Base-by-base conservation (phyloP, 2,329 filamentous ascomycete species). In the Epicoccum nigrum region DNA sequence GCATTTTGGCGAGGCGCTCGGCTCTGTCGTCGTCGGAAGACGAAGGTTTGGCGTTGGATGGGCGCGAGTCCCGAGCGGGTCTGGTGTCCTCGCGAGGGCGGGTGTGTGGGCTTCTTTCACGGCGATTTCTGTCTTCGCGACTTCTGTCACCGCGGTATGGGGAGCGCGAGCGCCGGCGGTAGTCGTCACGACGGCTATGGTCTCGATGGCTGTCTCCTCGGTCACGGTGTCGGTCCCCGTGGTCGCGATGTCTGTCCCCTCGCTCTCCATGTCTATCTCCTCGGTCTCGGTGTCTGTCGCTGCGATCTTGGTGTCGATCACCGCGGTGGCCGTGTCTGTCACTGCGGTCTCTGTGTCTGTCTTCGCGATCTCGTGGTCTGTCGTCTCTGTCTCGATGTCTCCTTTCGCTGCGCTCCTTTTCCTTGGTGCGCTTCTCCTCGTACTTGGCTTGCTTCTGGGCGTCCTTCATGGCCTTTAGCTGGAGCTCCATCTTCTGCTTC, bases 401-500 rank as follows among this genome's bases (percentile, higher is more conserved):
- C 0, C 84, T 84, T 74, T 73, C 72, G 30, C n/a, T n/a, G n/a
- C 68, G 63, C 35, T 75, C 72, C 47, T 70, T 73, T 51, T 71
- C 65, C 40, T 70, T 69, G 13, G 60, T 52, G 4, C 63, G 62
- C 54, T 71, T 70, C 46, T 70, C 67, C 12, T 69, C 68, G 35
- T 68, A 67, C 57, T 63, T 76, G 65, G 56, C 72, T 61, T 64
- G 60, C 47, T 69, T 71, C 68, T 71, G 75, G n/a, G 77, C 79
- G 47, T 81, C 78, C 58, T 86, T 85, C 8, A 82, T 80, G 0
- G 83, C 81, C 20, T 94, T 79, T 25, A 95, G 70, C 65, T 89
- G 67, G 64, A 71, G 64, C 54, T 73, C 69, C 67, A 74, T 68
- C 70, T 97, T 92, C 69, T 95, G 88, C 70, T 86, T 89, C 80